These are phyloP conservation scores for Wickerhamiella musiphila DNA, from an alignment of 805 yeast species.

Conservation along the genomic window DNA sequence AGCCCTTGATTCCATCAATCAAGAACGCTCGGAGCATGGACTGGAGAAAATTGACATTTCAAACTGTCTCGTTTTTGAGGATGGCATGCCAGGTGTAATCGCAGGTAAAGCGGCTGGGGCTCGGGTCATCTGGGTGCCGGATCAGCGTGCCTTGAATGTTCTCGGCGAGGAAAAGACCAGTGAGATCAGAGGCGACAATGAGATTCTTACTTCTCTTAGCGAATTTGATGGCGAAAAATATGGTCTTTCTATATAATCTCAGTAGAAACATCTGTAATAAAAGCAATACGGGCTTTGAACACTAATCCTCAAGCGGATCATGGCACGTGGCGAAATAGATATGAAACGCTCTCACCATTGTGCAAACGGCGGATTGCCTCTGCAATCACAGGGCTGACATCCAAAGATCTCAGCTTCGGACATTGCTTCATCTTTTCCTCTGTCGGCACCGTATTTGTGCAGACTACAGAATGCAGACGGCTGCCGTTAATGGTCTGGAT, in stretches of 20 bases:
- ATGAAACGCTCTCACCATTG: constrained; percentile 90
- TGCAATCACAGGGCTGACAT: constrained; percentile 73
- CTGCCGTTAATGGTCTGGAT: constrained; percentile 54
- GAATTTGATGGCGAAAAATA: constrained; percentile 35
- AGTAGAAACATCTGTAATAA: neutral
- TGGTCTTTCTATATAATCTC: constrained; percentile 8
- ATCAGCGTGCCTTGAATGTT: constrained; percentile 45
- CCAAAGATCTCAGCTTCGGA: constrained; percentile 58
- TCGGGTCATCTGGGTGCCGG: constrained; percentile 89
- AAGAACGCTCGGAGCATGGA: constrained; percentile 28
- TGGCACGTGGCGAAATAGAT: constrained; percentile 35
- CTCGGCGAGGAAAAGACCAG: constrained; percentile 33
- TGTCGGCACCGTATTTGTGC: constrained; percentile 89
- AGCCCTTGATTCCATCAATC: constrained; percentile 57
- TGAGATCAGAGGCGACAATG: constrained; percentile 30
- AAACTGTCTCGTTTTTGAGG: constrained; percentile 86
- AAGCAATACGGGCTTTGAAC: neutral
- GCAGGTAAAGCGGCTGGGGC: constrained; percentile 77
- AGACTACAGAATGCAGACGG: constrained; percentile 56
- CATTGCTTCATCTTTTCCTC: constrained; percentile 43
- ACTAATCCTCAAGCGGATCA: constrained; percentile 1
- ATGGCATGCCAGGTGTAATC: constrained; percentile 79
- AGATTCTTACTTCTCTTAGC: constrained; percentile 32
- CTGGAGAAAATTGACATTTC: constrained; percentile 39
- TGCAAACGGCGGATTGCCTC: constrained; percentile 90